Evolutionary conservation across 345 rosid genomes (phyloP), one percentile per base, ranked within the genome.

Genomic region (Cardamine occulta): DNA sequence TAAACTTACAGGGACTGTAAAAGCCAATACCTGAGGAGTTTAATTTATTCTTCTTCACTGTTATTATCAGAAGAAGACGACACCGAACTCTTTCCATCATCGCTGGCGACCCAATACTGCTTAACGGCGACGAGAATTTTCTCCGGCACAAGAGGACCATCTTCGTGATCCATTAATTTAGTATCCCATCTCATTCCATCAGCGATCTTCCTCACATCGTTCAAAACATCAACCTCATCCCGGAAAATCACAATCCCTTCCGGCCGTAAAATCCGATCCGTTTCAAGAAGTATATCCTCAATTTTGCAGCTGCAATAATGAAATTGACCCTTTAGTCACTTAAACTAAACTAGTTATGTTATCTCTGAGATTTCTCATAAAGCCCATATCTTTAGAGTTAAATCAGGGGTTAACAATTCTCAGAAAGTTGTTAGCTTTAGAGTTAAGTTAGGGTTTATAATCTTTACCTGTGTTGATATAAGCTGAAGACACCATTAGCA

Each of bases 141-240:
- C 81, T 87, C 91, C 0, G 97, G 89, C 23, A 90, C 91, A 1
- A 95, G 93, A 42, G 99, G 99, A 15, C 99, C 98, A 19, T 95
- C 99, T 83, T 95, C 99, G 3, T 92, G 97, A 82, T 95, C 99
- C 82, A 86, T 74, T 84, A 92, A 58, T 80, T 88, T 95, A 56
- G 90, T 81, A 60, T 95, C 91, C 99, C 99, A 95, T 76, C 97
- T 90, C 93, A 95, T 95, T 74, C 96, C 93, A 68, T 79, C 63
- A 0, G 87, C 81, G 0, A 95, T 88, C 72, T 84, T 90, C 69
- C 85, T 85, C 26, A 92, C 91, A 70, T 88, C 81, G 80, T 90
- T 92, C 70, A 95, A 81, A 40, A 82, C 87, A 79, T 92, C 93
- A 1, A 95, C 98, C 52, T 82, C 93, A 1, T 95, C 99, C 47